These are phyloP conservation scores for Aspergillus fumigatus DNA, from an alignment of 2,329 filamentous ascomycete species.

Conservation along the genomic window DNA sequence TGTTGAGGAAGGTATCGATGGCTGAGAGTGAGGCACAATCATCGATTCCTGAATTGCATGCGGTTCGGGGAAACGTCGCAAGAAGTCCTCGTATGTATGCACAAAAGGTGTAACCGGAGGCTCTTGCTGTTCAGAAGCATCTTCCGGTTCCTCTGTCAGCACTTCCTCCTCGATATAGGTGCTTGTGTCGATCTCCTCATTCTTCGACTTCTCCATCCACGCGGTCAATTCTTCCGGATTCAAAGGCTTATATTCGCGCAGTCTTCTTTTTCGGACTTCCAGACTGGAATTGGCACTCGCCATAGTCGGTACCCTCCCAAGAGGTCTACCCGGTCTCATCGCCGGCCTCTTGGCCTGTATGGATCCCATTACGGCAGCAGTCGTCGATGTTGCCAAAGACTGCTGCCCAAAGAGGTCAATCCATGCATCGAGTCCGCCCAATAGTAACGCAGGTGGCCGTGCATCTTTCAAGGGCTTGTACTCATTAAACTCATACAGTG, in stretches of 20 bases:
- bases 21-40: slow-evolving; percentile 39
- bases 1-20: slow-evolving; percentile 25
- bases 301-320: slow-evolving; percentile 50
- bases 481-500: slow-evolving; percentile 78
- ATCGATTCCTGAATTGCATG: slow-evolving; percentile 56
- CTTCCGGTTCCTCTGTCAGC: slow-evolving; percentile 39
- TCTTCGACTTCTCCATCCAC: slow-evolving; percentile 73
- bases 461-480: slow-evolving; percentile 64
- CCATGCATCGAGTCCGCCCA: slow-evolving; percentile 85
- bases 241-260: slow-evolving; percentile 64
- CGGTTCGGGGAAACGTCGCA: slow-evolving; percentile 73
- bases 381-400: slow-evolving; percentile 56
- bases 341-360: slow-evolving; percentile 35
- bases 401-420: slow-evolving; percentile 70
- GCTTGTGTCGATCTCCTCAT: slow-evolving; percentile 54
- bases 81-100: slow-evolving; percentile 75
- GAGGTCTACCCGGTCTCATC: slow-evolving; percentile 42
- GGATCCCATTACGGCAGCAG: slow-evolving; percentile 46
- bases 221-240: slow-evolving; percentile 74
- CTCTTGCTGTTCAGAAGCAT: slow-evolving; percentile 42
- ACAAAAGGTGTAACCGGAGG: slow-evolving; percentile 50
- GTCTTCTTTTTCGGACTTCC: slow-evolving; percentile 52
- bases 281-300: slow-evolving; percentile 49
- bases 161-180: slow-evolving; percentile 37
- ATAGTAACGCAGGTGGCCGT: slow-evolving; percentile 68